phyloP scores from a whole-genome alignment of 164 flowering plant genomes.

The Nymphaea thermarum region DNA sequence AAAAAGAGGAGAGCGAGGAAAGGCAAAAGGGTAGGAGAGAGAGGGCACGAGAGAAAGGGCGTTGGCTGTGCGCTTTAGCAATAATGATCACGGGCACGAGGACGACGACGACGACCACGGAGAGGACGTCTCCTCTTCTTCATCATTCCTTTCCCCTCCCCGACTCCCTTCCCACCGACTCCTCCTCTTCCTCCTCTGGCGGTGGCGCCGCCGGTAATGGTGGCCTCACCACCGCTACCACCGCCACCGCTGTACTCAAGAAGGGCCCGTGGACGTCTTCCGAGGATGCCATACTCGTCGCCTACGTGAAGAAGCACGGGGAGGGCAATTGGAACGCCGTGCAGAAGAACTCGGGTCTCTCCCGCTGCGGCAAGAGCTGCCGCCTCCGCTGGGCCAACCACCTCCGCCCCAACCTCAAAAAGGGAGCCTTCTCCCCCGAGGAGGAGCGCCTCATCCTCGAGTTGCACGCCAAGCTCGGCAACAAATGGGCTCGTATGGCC shows the following conservation, averaged over 20 bases:
- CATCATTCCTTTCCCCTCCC: background rate
- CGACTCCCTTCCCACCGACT: background rate
- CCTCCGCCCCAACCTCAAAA: constrained; percentile 51
- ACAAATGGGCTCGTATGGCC: constrained; percentile 79
- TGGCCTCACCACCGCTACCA: background rate
- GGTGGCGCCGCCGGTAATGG: background rate
- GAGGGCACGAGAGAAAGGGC: background rate
- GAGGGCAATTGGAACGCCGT: constrained; percentile 69
- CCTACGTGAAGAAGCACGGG: constrained; percentile 48
- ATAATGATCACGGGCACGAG: background rate
- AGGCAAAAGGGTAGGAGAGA: background rate
- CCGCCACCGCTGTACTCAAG: constrained; percentile 13
- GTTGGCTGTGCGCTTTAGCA: background rate
- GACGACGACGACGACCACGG: background rate
- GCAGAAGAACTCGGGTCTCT: constrained; percentile 38
- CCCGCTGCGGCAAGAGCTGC: constrained; percentile 31
- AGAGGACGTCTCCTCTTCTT: no score
- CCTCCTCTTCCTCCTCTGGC: background rate
- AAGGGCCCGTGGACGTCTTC: constrained; percentile 64
- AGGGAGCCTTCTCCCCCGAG: constrained; percentile 38
- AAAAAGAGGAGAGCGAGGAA: background rate
- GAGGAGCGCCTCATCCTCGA: constrained; percentile 43
- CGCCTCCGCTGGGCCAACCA: constrained; percentile 58
- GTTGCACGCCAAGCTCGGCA: constrained; percentile 50
- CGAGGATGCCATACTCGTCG: constrained; percentile 45